Conservation (phyloP, 2,329 filamentous ascomycete species). For the Ophiosphaerella korrae region DNA sequence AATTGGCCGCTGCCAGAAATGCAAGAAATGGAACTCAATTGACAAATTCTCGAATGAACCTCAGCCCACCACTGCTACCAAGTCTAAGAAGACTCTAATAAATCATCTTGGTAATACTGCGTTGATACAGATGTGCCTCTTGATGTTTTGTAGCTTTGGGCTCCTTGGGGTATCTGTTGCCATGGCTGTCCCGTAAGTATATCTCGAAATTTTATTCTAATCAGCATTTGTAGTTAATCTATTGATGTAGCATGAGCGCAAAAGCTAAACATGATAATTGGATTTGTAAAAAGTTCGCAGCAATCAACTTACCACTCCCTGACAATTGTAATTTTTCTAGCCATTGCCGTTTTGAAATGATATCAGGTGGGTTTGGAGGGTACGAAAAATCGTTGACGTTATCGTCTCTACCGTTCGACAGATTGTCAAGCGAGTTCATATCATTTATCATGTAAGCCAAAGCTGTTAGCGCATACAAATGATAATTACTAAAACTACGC, state of each 20-base stretch:
- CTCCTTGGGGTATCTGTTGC: conserved; percentile 27
- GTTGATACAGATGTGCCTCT: conserved; percentile 34
- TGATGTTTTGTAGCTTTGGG: conserved; percentile 26
- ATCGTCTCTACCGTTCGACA: conserved; percentile 20
- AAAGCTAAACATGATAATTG: too few relatives aligned
- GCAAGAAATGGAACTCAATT: conserved; percentile 30
- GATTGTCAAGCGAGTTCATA: conserved; percentile 26
- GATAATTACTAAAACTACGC: background rate
- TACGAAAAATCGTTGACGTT: conserved; percentile 28
- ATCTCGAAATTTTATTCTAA: background rate
- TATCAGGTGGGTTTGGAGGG: conserved; percentile 31
- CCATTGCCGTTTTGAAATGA: conserved; percentile 7
- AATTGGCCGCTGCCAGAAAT: conserved; percentile 41
- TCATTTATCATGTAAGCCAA: conserved; percentile 30
- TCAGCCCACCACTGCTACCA: conserved; percentile 38
- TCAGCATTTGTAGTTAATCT: background rate
- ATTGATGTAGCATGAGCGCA: conserved; percentile 1
- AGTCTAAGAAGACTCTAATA: conserved; percentile 37
- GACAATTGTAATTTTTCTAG: conserved; percentile 9
- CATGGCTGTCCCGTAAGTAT: conserved; percentile 21
- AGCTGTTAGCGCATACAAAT: background rate
- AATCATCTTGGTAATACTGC: conserved; percentile 38
- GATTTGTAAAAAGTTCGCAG: too few relatives aligned
- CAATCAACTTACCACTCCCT: too few relatives aligned
- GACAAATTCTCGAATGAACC: conserved; percentile 26